phyloP scores from a whole-genome alignment of 2,329 filamentous ascomycete species.

The Fusarium hostae region DNA sequence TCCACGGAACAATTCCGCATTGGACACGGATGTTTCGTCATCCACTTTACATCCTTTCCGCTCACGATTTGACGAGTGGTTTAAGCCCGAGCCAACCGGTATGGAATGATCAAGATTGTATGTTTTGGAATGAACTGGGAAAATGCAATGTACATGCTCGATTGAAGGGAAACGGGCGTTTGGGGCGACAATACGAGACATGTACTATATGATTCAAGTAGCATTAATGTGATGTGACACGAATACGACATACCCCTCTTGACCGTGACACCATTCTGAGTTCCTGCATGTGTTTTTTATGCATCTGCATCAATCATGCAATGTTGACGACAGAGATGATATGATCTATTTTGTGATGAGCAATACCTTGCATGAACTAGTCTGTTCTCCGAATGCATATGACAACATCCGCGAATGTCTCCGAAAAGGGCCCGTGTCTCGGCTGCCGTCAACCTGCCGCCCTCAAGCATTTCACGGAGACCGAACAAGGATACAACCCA shows the following conservation, averaged over 20 bases:
- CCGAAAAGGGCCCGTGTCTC: background rate
- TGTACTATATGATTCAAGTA: conserved; percentile 4
- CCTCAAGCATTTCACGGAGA: too few relatives aligned
- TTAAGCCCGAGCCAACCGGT: background rate
- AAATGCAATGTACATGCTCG: background rate
- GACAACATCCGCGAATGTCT: background rate
- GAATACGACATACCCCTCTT: background rate
- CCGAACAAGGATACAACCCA: background rate
- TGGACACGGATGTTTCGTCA: background rate
- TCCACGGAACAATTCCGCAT: background rate
- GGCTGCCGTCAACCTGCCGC: background rate
- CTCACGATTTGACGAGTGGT: background rate
- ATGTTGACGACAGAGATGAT: background rate
- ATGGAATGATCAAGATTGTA: conserved; percentile 17
- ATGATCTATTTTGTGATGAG: too few relatives aligned
- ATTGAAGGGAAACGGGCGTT: conserved; percentile 7
- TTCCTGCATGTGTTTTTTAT: background rate
- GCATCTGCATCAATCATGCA: background rate
- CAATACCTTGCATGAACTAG: background rate
- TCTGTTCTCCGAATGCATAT: background rate
- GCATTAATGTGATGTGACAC: conserved; percentile 4
- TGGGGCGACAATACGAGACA: conserved; percentile 9
- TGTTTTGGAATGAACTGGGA: background rate
- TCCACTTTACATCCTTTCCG: background rate
- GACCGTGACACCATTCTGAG: background rate